Base-by-base conservation (phyloP, 495 filamentous ascomycete genomes). In the Tuber umbilicatum region DNA sequence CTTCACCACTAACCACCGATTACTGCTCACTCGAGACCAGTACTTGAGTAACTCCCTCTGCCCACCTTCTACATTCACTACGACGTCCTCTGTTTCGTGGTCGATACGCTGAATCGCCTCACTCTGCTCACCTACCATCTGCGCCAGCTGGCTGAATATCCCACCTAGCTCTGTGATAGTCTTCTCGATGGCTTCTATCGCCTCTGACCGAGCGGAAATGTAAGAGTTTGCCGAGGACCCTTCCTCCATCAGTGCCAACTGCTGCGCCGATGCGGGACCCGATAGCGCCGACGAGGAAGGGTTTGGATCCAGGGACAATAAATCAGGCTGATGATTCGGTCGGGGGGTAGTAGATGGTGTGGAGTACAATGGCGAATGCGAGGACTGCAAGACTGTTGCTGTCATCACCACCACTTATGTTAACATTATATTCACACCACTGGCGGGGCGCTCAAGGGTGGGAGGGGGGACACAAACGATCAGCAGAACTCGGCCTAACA, bases 51-150 rank as follows among this genome's bases (percentile, higher is more conserved):
- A 77, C 85, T 99, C 95, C 64, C 94, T 88, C 82, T 99, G 95
- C 17, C 95, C 95, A 40, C 95, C 95, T 83, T 97, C 88, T 21
- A 99, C 95, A 81, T 99, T 98, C 80, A 97, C 94, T 42, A 99
- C 96, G 23, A 98, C 91, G 82, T 98, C 92, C 82, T 95, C 91
- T 0, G 94, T 97, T 84, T 98, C 97, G 72, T 94, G 94, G 80
- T 99, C 95, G 76, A 96, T 96, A 41, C 93, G 88, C 83, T 91
- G 91, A 69, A 96, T 94, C 90, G 94, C 96, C 83, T 97, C 95
- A 72, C 92, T 92, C 83, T 99, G 95, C 83, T 98, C 96, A 77
- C 90, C 92, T 64, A 99, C 95, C 96, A 99, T 97, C 81, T 91
- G 89, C 43, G 95, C 94, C n/a, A 99, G 84, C 83, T 99, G 95